Percentiles rank a stretch among this genome's conserved stretches.
Conservation (phyloP, 768 basidiomycete species). For the Mycena filopes region DNA sequence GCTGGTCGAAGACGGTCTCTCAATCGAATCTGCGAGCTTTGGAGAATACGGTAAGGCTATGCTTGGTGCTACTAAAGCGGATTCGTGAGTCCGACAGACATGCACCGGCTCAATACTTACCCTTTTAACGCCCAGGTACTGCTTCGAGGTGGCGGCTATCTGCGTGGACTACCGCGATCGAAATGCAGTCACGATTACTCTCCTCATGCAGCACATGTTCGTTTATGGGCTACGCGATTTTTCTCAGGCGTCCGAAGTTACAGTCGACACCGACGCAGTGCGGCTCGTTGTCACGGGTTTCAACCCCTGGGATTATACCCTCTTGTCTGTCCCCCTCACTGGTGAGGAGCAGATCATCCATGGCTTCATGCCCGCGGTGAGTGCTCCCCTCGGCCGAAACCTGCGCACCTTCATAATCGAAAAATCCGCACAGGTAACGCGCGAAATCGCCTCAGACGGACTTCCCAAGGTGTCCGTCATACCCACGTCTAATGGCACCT, state of each 20-base stretch:
- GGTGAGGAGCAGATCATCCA: background rate
- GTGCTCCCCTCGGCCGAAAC: background rate
- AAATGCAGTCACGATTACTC: background rate
- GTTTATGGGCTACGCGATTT: background rate
- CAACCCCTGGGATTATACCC: background rate
- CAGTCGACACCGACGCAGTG: background rate
- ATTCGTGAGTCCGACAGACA: background rate
- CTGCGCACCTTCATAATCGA: too few species aligned
- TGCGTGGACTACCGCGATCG: background rate
- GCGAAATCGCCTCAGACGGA: background rate
- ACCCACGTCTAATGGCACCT: background rate
- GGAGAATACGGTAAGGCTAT: conserved; percentile 9
- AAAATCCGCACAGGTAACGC: background rate
- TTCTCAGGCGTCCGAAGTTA: background rate
- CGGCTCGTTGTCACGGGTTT: background rate
- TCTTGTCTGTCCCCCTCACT: background rate
- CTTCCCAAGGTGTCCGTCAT: background rate
- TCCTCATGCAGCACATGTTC: background rate
- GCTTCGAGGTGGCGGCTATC: background rate
- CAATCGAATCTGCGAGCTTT: background rate
- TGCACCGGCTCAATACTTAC: too few species aligned
- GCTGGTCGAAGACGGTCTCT: background rate
- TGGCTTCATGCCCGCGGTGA: background rate
- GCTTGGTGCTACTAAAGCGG: background rate
- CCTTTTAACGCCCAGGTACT: background rate